Evolutionary conservation across 768 basidiomycete species (phyloP), one percentile per base, ranked within the genome.

Genomic region (Podaxis sp.): DNA sequence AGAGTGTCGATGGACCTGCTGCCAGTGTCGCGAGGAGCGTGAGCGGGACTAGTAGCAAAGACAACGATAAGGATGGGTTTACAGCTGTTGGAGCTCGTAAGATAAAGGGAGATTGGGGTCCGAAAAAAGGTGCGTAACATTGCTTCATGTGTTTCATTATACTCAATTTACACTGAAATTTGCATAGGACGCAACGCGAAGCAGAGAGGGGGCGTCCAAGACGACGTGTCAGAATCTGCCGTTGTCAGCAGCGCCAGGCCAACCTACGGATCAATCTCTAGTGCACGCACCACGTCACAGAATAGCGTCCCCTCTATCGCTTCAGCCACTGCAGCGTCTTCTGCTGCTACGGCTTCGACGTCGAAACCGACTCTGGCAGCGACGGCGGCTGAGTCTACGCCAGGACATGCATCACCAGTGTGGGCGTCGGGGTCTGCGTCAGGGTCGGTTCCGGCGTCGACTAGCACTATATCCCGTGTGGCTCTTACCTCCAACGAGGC

Each of bases 71-170:
- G 3, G 3, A 24, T 13, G 2, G 10, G 12, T 8, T 22, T 3
- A 11, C 24, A 30, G 22, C 17, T 20, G 30, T 33, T 33, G 30
- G 30, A 33, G 37, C 30, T 15, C n/a, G 33, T 33, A 33, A 33
- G 30, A 33, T 33, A n/a, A 61, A 33, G 20, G 60, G 60, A 4
- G 26, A 61, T 46, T 61, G 60, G 60, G 60, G 60, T n/a, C 60
- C 60, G 10, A 44, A 17, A 40, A 61, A 36, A 51, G 22, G 60
- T 61, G 54, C 26, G 37, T 22, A 8, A 2, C 20, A 17, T 13
- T 7, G 44, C 30, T 46, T n/a, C 10, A 46, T n/a, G 6, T 46
- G 17, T 4, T 46, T n/a, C 44, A 0, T 20, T 7, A 46, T 17
- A 41, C 40, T n/a, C 20, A 46, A 33, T 33, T 33, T 33, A 33